Evolutionary conservation across 2,329 filamentous ascomycete species (phyloP), one percentile per base, ranked within the genome.

Genomic region (Dothideomycetidae sp.): DNA sequence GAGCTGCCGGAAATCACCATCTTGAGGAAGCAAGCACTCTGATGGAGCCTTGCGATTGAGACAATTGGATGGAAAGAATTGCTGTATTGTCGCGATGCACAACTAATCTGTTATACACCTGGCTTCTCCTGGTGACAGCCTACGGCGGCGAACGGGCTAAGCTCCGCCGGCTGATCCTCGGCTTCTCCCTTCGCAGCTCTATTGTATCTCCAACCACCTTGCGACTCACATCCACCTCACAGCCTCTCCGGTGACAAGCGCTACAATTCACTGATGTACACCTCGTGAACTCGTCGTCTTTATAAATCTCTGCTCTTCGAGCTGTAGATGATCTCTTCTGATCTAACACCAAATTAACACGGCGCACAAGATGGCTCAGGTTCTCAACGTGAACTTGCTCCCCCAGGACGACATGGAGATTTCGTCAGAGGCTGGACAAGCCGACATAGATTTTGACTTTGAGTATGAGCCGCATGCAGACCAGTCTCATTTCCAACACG

Each of bases 371-470:
- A 44, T 47, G 45, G 40, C 42, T 33, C 35, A 43, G 15, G 34
- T 44, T n/a, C 40, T 46, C 21, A 35, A 23, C 11, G 31, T 42
- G 5, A 28, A 29, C 14, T 33, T 45, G 12, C 37, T 35, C 29
- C 44, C 58, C 29, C 50, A 57, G 26, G 68, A 71, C 47, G 63
- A 63, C 39, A 73, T 73, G 70, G 69, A 73, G 44, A 60, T 76
- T 49, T 60, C 68, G 48, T 61, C 67, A 29, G 61, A 65, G 15
- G 49, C 55, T 40, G 63, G 55, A 23, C 47, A 58, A 32, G 54
- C 53, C 30, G 64, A 68, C 37, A 61, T 61, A 36, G 67, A 73
- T 39, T 68, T 70, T 38, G 70, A 73, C 41, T 72, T 78, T 42
- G 73, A 78, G 46, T 62, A 77, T 42, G 71, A 74, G 46, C 52